Base-by-base conservation (phyloP, 805 yeast genomes). In the Wickerhamiella kurtzmanii region DNA sequence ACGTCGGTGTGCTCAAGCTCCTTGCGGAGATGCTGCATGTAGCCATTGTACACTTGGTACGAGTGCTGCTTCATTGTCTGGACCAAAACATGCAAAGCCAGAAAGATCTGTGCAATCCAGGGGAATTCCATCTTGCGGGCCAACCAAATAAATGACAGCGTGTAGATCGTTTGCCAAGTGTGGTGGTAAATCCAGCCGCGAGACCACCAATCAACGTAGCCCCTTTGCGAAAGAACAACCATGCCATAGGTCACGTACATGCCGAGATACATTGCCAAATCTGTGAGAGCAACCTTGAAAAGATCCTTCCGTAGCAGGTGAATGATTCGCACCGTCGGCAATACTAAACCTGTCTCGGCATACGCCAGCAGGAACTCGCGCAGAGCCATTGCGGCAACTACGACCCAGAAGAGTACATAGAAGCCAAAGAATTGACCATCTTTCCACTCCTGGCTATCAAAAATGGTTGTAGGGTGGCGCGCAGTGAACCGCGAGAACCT, bases 41-140 rank as follows among this genome's bases (percentile, higher is more conserved):
- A 86, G 0, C 97, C 98, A 59, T 88, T 88, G 66, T 79, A 92
- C 58, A 83, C 87, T 1, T 85, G 85, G 61, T 80, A 92, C 1
- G 97, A 87, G 62, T 92, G 97, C 77, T 82, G 81, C 61, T 92
- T 92, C 99, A 92, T 92, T 55, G 94, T 61, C 53, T 87, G 68
- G 1, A 92, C 97, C 43, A 86, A 68, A 9, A 87, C 76, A 60
- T 92, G 98, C 44, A 92, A 67, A 50, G 85, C 74, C 51, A 92
- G 65, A 57, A 85, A 92, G 39, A 88, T 88, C 58, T 79, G 79
- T 1, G 86, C 95, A 44, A 88, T 82, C 98, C 98, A 92, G 11
- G 94, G 86, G 56, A 74, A 82, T 37, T 71, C 66, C 60, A 67
- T 62, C 43, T 60, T 60, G 40, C 79, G 76, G 3, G 92, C 76